Evolutionary conservation across 768 basidiomycete genomes (phyloP).

Genomic region (Albatrellus ellisii): DNA sequence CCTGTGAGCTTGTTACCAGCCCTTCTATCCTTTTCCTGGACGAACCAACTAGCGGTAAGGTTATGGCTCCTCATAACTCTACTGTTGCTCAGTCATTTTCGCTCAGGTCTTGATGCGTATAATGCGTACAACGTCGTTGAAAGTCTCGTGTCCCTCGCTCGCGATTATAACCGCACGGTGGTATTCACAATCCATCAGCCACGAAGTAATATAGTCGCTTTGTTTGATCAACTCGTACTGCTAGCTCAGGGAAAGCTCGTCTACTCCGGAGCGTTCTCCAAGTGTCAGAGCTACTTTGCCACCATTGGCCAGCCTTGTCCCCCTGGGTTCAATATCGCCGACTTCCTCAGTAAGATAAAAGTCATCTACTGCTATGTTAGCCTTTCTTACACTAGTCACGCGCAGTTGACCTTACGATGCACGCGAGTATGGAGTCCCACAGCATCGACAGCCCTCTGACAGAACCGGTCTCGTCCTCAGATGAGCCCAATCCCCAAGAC

Average conservation of each 20-base stretch:
- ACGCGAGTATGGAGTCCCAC: conserved; percentile 26
- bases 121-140: conserved; percentile 95
- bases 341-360: conserved; percentile 73
- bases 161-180: conserved; percentile 86
- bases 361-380: background rate
- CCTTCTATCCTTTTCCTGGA: conserved; percentile 95
- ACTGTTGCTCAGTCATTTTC: too few relatives aligned
- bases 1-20: conserved; percentile 94
- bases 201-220: conserved; percentile 89
- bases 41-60: conserved; percentile 88
- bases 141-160: conserved; percentile 71
- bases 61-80: too few relatives aligned
- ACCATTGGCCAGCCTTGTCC: conserved; percentile 78
- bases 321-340: conserved; percentile 91
- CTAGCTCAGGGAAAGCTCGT: conserved; percentile 75
- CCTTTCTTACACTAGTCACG: conserved; percentile 9
- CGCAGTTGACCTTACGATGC: conserved; percentile 32
- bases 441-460: conserved; percentile 20
- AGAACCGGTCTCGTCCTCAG: conserved; percentile 16
- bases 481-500: conserved; percentile 36
- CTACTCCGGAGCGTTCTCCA: conserved; percentile 67
- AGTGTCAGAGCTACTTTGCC: conserved; percentile 73
- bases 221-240: conserved; percentile 87
- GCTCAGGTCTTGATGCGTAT: conserved; percentile 77
- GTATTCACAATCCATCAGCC: conserved; percentile 98